phyloP scores from a whole-genome alignment of 371 early-diverging fungal species.

The Mucor piriformis region DNA sequence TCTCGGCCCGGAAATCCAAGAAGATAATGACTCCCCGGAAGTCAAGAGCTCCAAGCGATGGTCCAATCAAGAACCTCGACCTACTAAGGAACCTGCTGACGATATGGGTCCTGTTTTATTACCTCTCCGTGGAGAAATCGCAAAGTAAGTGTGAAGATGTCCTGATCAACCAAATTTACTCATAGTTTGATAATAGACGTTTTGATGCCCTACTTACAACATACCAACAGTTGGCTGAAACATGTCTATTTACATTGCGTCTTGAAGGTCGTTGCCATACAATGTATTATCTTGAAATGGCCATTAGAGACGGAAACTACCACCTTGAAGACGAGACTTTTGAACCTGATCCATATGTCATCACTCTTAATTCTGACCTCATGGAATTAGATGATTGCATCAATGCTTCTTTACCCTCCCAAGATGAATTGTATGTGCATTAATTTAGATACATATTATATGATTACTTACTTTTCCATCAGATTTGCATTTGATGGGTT shows the following conservation, averaged over 20 bases:
- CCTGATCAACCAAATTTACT: too few species aligned
- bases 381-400: conserved; percentile 77
- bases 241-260: conserved; percentile 78
- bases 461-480: neutral
- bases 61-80: conserved; percentile 23
- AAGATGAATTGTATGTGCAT: conserved; percentile 59
- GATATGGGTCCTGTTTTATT: conserved; percentile 21
- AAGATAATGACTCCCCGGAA: conserved; percentile 23
- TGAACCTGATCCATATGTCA: conserved; percentile 89
- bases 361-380: conserved; percentile 77
- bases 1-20: conserved; percentile 11
- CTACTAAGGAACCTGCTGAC: conserved; percentile 2
- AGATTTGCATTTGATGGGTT: conserved; percentile 86
- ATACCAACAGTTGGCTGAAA: conserved; percentile 76
- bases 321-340: conserved; percentile 69
- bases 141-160: conserved; percentile 38
- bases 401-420: conserved; percentile 61
- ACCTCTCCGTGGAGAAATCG: conserved; percentile 46
- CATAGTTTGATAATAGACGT: conserved; percentile 29
- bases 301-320: conserved; percentile 87
- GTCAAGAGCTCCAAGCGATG: conserved; percentile 29
- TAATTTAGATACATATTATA: neutral
- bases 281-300: conserved; percentile 88
- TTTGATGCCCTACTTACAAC: conserved; percentile 60
- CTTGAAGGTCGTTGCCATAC: conserved; percentile 87